Base-by-base conservation (phyloP, 768 basidiomycete genomes). In the Tremella yokohamensis region DNA sequence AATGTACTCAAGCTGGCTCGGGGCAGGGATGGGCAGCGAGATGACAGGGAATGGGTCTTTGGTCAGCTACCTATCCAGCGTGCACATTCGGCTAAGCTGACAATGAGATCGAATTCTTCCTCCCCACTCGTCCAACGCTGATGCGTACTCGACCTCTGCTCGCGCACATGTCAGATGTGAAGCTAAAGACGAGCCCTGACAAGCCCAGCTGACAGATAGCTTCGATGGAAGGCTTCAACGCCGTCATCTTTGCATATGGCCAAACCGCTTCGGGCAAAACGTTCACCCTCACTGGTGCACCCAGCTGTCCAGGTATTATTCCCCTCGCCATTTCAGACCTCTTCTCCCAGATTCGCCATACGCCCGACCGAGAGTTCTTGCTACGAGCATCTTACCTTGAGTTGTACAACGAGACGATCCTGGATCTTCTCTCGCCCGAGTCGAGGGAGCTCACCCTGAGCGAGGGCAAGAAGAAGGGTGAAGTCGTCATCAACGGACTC, bases 141-240 rank as follows among this genome's bases (percentile, higher is more conserved):
- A 61, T 54, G 65, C 63, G 8, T 76, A 76, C 52, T 49, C 54
- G 1, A 70, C 68, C 6, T 72, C 72, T 18, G 75, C 75, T 6
- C 25, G 66, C 12, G 56, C 73, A 2, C 75, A 74, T 52, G 69
- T 73, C 20, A 49, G 60, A 49, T 63, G 71, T 73, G 44, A 61
- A 68, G 56, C 47, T n/a, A 34, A 25, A 3, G 22, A 8, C 47
- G 26, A n/a, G 37, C 16, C 20, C 24, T 9, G 20, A 25, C 16
- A 25, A 9, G 12, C n/a, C 16, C 18, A 64, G 52, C 64, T 68
- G 11, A 61, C 60, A 64, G 16, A 57, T 65, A 56, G 89, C 92
- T 2, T 90, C 93, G 9, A 96, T 98, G 91, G 89, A 90, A 51
- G 96, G 96, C 16, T 98, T 85, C 81, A 97, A 98, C 75, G 84